A percentile compares a stretch with the other conserved stretches of the same genome.
Evolutionary conservation across 164 flowering plant genomes (phyloP).

Genomic region (Platanus orientalis): DNA sequence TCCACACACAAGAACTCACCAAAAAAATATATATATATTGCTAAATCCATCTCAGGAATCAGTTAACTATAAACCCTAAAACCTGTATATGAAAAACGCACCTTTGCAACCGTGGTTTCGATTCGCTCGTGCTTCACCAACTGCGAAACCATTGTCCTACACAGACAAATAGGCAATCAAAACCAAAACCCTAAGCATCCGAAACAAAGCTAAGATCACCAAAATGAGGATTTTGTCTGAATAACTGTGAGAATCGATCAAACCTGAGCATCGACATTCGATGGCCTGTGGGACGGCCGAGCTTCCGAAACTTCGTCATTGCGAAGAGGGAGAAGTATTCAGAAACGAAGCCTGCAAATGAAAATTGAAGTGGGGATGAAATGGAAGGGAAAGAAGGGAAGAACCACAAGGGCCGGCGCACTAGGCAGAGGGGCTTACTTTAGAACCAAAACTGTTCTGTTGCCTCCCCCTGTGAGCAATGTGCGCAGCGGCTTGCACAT

Average conservation of each 20-base stretch:
- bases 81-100: conserved; percentile 3
- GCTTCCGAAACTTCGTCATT: conserved; percentile 76
- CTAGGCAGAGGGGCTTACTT: no score
- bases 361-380: no score
- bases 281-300: conserved; percentile 62
- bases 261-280: conserved; percentile 88
- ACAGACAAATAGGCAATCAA: neutral
- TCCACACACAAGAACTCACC: no score
- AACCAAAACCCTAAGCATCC: conserved; percentile 1
- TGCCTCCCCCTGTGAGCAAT: no score
- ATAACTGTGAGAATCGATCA: neutral
- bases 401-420: neutral
- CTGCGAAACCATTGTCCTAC: conserved; percentile 95
- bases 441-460: no score
- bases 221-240: no score
- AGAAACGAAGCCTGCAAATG: neutral
- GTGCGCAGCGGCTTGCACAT: no score
- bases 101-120: conserved; percentile 94
- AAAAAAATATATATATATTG: no score
- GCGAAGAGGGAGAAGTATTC: neutral
- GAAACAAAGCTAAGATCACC: neutral
- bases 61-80: neutral
- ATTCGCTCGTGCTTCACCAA: conserved; percentile 92
- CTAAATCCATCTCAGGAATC: no score
- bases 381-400: neutral